Evolutionary conservation across 495 filamentous ascomycete genomes (phyloP).

Genomic region (Hypoxylon cercidicola): DNA sequence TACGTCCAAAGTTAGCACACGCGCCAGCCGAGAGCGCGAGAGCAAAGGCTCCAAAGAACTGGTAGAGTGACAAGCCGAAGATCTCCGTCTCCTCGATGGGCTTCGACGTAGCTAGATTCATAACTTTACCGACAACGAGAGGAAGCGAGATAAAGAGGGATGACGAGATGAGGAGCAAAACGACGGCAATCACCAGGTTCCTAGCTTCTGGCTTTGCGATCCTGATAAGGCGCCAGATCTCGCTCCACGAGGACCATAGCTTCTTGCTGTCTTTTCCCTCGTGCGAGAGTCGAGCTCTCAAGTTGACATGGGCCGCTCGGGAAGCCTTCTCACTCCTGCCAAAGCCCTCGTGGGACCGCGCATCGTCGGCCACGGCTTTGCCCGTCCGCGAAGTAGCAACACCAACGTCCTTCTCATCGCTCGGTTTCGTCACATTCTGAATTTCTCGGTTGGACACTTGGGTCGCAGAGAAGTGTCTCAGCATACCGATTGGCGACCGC

Average conservation of each 20-base stretch:
- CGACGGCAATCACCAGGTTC: slow-evolving; percentile 81
- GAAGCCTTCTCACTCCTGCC: slow-evolving; percentile 72
- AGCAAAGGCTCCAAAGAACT: slow-evolving; percentile 82
- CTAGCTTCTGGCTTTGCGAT: slow-evolving; percentile 87
- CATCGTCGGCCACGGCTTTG: slow-evolving; percentile 11
- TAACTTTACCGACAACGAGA: slow-evolving; percentile 93
- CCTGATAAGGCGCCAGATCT: slow-evolving; percentile 87
- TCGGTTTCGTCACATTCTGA: slow-evolving; percentile 17
- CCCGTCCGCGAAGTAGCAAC: slow-evolving; percentile 12
- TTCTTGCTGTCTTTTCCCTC: slow-evolving; percentile 73
- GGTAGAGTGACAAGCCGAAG: slow-evolving; percentile 76
- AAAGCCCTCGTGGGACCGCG: slow-evolving; percentile 35
- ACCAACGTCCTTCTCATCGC: slow-evolving; percentile 11
- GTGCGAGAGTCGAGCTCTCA: slow-evolving; percentile 85
- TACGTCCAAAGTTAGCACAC: slow-evolving; percentile 90
- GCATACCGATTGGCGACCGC: slow-evolving; percentile 18
- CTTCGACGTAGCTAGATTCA: slow-evolving; percentile 82
- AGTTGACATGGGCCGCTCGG: slow-evolving; percentile 88
- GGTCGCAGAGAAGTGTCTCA: slow-evolving; percentile 26
- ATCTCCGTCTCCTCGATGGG: slow-evolving; percentile 63
- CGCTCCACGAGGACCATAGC: slow-evolving; percentile 66
- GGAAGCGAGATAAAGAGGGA: slow-evolving; percentile 93
- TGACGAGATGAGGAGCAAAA: slow-evolving; percentile 86
- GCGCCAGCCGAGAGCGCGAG: slow-evolving; percentile 77
- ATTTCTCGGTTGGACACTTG: slow-evolving; percentile 11